These are phyloP conservation scores for Microcyclospora tardicrescens DNA, from an alignment of 2,329 filamentous ascomycete species.

Conservation along the genomic window DNA sequence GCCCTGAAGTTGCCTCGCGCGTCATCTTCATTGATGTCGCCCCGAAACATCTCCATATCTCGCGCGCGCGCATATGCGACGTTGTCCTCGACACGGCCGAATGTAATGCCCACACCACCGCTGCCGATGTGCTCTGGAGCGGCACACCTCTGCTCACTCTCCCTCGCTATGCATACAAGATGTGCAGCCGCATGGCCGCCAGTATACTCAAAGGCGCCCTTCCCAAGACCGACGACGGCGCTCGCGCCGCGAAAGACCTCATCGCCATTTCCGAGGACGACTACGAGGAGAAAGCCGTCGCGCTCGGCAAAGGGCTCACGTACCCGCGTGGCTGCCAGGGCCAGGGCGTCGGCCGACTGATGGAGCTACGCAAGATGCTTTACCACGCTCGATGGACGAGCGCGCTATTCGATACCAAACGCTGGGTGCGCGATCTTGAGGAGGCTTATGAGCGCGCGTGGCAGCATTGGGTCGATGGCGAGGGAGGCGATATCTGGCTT, in stretches of 20 bases:
- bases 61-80: constrained; percentile 80
- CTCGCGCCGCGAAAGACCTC: constrained; percentile 56
- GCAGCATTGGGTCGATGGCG: constrained; percentile 71
- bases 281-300: constrained; percentile 68
- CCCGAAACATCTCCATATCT: constrained; percentile 87
- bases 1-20: constrained; percentile 68
- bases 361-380: constrained; percentile 65
- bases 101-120: constrained; percentile 96
- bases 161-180: constrained; percentile 90
- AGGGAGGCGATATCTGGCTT: constrained; percentile 79
- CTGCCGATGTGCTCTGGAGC: constrained; percentile 91
- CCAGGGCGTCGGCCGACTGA: constrained; percentile 48
- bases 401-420: constrained; percentile 75
- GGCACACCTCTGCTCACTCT: constrained; percentile 85
- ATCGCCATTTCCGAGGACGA: constrained; percentile 66
- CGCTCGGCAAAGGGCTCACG: constrained; percentile 49
- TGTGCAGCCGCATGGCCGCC: constrained; percentile 97
- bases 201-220: constrained; percentile 85
- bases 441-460: constrained; percentile 79
- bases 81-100: constrained; percentile 94
- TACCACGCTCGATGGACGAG: constrained; percentile 77
- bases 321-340: constrained; percentile 37
- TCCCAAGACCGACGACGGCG: constrained; percentile 56
- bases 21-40: constrained; percentile 95
- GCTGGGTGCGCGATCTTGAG: constrained; percentile 87